Conservation (phyloP, 768 basidiomycete species). For the Suillus decipiens region DNA sequence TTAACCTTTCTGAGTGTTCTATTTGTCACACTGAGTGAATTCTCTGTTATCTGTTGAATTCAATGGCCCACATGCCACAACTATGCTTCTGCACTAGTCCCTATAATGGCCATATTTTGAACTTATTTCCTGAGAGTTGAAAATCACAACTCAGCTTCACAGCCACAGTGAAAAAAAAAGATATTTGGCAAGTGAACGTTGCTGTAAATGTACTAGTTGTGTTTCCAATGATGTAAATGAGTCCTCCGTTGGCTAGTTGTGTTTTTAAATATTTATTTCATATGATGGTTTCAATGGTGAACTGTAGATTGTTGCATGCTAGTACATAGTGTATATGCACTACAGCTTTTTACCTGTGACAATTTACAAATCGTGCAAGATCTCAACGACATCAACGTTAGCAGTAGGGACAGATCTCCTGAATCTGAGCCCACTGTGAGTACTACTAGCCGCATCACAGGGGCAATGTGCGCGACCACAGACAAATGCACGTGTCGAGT, state of each 20-base stretch:
- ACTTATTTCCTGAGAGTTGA: not conserved
- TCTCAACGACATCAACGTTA: too few species aligned
- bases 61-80: not conserved
- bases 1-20: not conserved
- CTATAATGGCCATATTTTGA: not conserved
- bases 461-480: too few species aligned
- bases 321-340: too few species aligned
- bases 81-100: constrained; percentile 4
- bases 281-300: not conserved
- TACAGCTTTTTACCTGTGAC: too few species aligned
- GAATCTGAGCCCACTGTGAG: too few species aligned
- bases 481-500: not conserved
- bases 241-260: not conserved
- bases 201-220: not conserved
- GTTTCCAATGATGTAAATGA: not conserved
- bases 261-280: not conserved
- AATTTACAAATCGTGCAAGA: too few species aligned
- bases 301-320: not conserved
- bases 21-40: not conserved
- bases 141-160: not conserved
- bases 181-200: not conserved
- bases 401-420: too few species aligned
- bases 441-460: too few species aligned
- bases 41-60: not conserved
- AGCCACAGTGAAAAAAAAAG: not conserved